Conservation (phyloP, 768 basidiomycete genomes). For the Hygrophoropsis aurantiaca region DNA sequence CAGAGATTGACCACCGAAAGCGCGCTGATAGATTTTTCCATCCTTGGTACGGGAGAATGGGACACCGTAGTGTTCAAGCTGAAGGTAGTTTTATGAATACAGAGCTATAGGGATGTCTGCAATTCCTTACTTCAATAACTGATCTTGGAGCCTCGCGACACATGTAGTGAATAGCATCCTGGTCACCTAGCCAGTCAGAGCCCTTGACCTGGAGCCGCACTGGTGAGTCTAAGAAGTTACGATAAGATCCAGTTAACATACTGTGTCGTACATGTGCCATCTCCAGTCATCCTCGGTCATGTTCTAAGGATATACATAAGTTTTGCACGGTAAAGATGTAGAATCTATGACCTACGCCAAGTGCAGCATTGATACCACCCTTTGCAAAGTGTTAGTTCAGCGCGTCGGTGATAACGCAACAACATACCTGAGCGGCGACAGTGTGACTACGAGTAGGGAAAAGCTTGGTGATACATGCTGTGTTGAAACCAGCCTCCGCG, state of each 20-base stretch:
- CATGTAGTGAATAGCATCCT: slow-evolving; percentile 99
- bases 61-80: slow-evolving; percentile 98
- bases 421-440: slow-evolving; percentile 88
- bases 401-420: not conserved
- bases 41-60: slow-evolving; percentile 98
- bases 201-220: slow-evolving; percentile 80
- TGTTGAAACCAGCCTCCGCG: slow-evolving; percentile 97
- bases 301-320: slow-evolving; percentile 51
- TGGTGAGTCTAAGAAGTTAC: slow-evolving; percentile 9
- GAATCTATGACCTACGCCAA: slow-evolving; percentile 62
- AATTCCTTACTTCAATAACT: slow-evolving; percentile 79
- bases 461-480: slow-evolving; percentile 98
- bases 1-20: slow-evolving; percentile 97
- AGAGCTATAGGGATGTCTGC: not conserved
- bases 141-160: slow-evolving; percentile 94
- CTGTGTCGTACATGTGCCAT: slow-evolving; percentile 98
- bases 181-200: slow-evolving; percentile 99
- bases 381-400: slow-evolving; percentile 29
- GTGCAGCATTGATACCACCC: slow-evolving; percentile 98
- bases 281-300: slow-evolving; percentile 99
- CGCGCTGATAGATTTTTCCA: slow-evolving; percentile 99
- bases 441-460: slow-evolving; percentile 99
- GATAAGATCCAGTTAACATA: slow-evolving; percentile 37
- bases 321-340: not conserved
- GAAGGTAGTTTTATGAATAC: not conserved